phyloP scores from a whole-genome alignment of 805 yeast genomes.

The Yamadazyma ubonensis region DNA sequence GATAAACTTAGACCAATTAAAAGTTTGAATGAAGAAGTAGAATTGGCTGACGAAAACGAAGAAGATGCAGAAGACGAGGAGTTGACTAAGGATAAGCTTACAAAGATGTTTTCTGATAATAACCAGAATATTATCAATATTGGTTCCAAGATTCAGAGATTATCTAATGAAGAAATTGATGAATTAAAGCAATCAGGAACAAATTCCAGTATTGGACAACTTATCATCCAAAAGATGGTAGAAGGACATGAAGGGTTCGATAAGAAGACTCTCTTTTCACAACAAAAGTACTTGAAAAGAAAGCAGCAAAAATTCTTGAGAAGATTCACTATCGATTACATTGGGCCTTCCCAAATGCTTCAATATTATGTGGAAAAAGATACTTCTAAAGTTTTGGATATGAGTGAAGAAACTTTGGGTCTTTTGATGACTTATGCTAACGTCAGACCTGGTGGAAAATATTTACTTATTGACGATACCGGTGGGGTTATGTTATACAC shows the following conservation, averaged over 20 bases:
- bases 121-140: conserved; percentile 66
- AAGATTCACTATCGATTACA: conserved; percentile 75
- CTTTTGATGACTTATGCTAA: conserved; percentile 75
- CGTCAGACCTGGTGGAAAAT: conserved; percentile 85
- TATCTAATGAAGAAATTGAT: conserved; percentile 81
- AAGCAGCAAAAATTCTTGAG: conserved; percentile 89
- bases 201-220: conserved; percentile 63
- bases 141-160: conserved; percentile 69
- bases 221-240: conserved; percentile 77
- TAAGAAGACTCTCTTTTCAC: conserved; percentile 84
- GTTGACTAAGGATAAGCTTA: conserved; percentile 38
- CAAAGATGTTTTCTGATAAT: conserved; percentile 38
- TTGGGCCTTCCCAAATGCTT: conserved; percentile 68
- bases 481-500: conserved; percentile 87
- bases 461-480: conserved; percentile 89
- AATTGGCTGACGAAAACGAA: conserved; percentile 24
- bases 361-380: conserved; percentile 79
- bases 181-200: conserved; percentile 69
- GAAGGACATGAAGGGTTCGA: conserved; percentile 84
- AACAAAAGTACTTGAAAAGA: conserved; percentile 86
- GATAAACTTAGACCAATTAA: conserved; percentile 49
- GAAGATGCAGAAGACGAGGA: conserved; percentile 34
- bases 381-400: conserved; percentile 64
- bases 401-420: conserved; percentile 84
- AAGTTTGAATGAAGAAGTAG: conserved; percentile 34